phyloP scores from a whole-genome alignment of 768 basidiomycete genomes.

The Clitopilus hobsonii region DNA sequence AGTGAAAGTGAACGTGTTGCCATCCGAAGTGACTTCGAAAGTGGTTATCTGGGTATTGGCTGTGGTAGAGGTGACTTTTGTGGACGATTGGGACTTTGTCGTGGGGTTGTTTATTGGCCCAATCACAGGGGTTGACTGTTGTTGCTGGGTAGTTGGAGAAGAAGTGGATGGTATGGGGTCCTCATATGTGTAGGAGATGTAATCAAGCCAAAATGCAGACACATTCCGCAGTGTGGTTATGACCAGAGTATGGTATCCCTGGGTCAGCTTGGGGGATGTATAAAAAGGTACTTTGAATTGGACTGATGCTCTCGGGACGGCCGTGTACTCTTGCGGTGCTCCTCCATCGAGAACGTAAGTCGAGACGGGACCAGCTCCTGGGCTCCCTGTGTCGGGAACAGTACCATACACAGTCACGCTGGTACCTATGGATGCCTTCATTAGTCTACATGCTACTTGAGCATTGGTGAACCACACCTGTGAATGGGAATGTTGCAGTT shows the following conservation, averaged over 20 bases:
- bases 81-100: no score
- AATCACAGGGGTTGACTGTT: slow-evolving; percentile 1
- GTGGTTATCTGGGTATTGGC: no score
- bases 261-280: slow-evolving; percentile 1
- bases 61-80: no score
- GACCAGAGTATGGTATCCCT: slow-evolving; percentile 7
- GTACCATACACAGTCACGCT: slow-evolving; percentile 14
- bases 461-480: slow-evolving; percentile 13
- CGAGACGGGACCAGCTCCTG: slow-evolving; percentile 3
- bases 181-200: background rate
- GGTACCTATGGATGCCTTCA: slow-evolving; percentile 10
- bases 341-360: slow-evolving; percentile 12
- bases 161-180: background rate
- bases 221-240: slow-evolving; percentile 3
- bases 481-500: slow-evolving; percentile 18
- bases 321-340: background rate
- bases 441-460: no score
- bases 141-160: background rate
- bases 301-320: background rate
- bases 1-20: no score
- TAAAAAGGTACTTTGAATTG: slow-evolving; percentile 10
- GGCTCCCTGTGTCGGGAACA: background rate
- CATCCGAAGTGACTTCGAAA: no score
- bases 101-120: no score
- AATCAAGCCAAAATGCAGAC: slow-evolving; percentile 12